phyloP scores from a whole-genome alignment of 2,329 filamentous ascomycete species.

The Aspergillus fumigatus region DNA sequence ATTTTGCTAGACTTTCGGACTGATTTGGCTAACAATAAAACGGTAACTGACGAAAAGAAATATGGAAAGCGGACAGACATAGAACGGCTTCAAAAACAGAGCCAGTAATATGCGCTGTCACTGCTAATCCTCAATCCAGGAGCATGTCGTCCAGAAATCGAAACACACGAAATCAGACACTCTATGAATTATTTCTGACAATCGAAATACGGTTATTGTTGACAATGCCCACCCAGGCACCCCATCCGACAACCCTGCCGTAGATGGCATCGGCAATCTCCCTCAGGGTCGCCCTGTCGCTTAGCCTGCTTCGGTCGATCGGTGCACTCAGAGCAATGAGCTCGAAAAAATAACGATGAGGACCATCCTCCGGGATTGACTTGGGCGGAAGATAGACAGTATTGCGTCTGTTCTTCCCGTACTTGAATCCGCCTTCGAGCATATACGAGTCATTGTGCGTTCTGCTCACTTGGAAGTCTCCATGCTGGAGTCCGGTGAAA shows the following conservation, averaged over 20 bases:
- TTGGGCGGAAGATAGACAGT: constrained; percentile 44
- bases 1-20: neutral
- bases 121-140: neutral
- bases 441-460: constrained; percentile 3
- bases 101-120: neutral
- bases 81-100: neutral
- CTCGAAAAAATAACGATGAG: constrained; percentile 51
- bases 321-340: constrained; percentile 46
- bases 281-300: constrained; percentile 38
- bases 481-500: constrained; percentile 29
- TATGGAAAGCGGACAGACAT: neutral
- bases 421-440: constrained; percentile 44
- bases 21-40: neutral
- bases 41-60: neutral
- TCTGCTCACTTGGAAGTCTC: constrained; percentile 37
- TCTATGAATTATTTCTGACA: neutral
- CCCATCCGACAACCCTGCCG: constrained; percentile 50
- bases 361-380: constrained; percentile 48
- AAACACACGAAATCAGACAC: neutral
- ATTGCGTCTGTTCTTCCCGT: constrained; percentile 40
- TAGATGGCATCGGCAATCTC: constrained; percentile 42
- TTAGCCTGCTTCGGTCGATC: constrained; percentile 37
- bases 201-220: constrained; percentile 30
- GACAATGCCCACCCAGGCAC: constrained; percentile 44
- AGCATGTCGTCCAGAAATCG: neutral